A percentile compares a stretch with the other conserved stretches of the same genome.
Evolutionary conservation across 176 grass and related monocot genomes (phyloP).

Genomic region (Rhipidocladum racemiflorum): DNA sequence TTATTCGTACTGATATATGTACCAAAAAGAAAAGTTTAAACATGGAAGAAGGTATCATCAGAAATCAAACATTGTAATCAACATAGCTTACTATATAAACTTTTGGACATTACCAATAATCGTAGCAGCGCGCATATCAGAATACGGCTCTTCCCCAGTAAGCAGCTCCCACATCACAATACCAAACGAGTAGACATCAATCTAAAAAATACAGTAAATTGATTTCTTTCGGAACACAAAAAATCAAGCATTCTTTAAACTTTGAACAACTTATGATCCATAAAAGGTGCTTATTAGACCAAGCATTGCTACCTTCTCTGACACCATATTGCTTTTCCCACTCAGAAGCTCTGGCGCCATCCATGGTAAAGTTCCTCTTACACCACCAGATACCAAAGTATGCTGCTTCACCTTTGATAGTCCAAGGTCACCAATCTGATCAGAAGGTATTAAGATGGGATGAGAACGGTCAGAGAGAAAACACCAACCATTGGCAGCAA

Average conservation of each 20-base stretch:
- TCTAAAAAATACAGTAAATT: conserved; percentile 41
- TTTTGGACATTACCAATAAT: conserved; percentile 70
- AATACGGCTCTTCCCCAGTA: conserved; percentile 92
- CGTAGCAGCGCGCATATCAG: conserved; percentile 73
- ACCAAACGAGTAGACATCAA: conserved; percentile 96
- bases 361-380: conserved; percentile 98
- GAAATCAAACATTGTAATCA: conserved; percentile 20
- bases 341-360: conserved; percentile 96
- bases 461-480: conserved; percentile 16
- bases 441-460: conserved; percentile 29
- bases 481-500: not conserved
- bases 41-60: not conserved
- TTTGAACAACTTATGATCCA: not conserved
- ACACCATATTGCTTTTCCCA: conserved; percentile 95
- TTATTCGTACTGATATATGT: not conserved
- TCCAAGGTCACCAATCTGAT: conserved; percentile 91
- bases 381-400: conserved; percentile 94
- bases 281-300: not conserved
- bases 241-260: not conserved
- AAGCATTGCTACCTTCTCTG: conserved; percentile 74
- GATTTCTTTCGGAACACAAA: conserved; percentile 14
- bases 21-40: not conserved
- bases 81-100: not conserved
- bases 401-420: conserved; percentile 99
- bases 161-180: conserved; percentile 98